These are phyloP conservation scores for Dryas octopetala DNA, from an alignment of 306 rosid genomes.

Conservation along the genomic window DNA sequence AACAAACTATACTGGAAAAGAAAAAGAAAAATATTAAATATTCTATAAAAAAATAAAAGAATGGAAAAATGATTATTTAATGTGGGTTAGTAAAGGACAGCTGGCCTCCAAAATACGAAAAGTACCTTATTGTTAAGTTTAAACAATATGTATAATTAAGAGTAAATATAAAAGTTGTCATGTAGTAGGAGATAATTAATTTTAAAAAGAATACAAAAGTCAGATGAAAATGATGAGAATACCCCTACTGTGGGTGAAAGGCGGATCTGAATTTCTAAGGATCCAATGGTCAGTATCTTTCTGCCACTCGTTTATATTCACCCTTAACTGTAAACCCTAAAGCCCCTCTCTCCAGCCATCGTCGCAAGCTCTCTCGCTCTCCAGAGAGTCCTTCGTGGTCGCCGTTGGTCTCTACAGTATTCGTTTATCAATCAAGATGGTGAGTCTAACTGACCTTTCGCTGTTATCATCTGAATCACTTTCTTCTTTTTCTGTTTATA, in stretches of 20 bases:
- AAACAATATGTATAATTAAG: too few species aligned
- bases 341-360: neutral
- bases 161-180: too few species aligned
- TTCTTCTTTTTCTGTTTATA: neutral
- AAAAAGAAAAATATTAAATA: too few species aligned
- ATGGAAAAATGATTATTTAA: too few species aligned
- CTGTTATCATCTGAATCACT: neutral
- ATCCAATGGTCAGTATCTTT: conserved; percentile 9
- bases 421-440: conserved; percentile 16
- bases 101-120: too few species aligned
- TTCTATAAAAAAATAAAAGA: too few species aligned
- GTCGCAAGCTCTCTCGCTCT: conserved; percentile 6
- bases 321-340: conserved; percentile 8
- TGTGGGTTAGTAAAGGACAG: too few species aligned
- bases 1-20: too few species aligned
- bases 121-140: too few species aligned
- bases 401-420: neutral
- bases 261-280: neutral
- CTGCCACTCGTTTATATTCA: neutral
- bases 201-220: neutral
- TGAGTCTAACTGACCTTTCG: neutral
- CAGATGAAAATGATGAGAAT: neutral
- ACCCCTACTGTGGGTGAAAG: neutral
- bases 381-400: neutral
- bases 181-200: too few species aligned